Conservation (phyloP, 176 grass and related monocot species). For the Saccharum spontaneum region DNA sequence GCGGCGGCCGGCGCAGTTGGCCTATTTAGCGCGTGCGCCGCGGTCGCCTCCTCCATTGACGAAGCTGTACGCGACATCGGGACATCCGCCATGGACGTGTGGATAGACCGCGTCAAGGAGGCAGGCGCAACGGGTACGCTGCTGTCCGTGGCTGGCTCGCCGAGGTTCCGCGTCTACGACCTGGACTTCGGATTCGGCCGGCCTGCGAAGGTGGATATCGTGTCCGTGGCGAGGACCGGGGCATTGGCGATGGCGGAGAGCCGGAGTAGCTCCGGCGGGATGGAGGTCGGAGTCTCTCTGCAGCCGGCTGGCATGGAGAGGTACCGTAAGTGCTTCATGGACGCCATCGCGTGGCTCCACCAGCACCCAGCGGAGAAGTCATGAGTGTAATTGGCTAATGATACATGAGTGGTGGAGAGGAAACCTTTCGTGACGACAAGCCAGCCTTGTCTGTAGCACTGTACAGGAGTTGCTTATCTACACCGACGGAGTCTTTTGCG, state of each 20-base stretch:
- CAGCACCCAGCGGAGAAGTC: not conserved
- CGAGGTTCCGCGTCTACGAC: constrained; percentile 59
- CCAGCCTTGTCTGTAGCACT: no score
- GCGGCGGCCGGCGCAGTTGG: constrained; percentile 4
- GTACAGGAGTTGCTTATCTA: no score
- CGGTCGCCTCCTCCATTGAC: constrained; percentile 28
- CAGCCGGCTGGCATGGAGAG: constrained; percentile 37
- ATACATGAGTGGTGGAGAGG: no score
- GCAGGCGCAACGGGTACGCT: not conserved
- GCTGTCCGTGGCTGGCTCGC: constrained; percentile 46
- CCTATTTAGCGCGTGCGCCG: constrained; percentile 23
- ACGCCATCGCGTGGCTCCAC: constrained; percentile 18
- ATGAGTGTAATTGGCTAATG: no score
- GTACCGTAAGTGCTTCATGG: constrained; percentile 35
- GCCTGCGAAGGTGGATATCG: constrained; percentile 60
- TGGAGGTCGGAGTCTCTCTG: constrained; percentile 59
- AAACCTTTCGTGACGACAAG: no score
- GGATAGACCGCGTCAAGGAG: not conserved
- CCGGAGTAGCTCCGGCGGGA: constrained; percentile 17
- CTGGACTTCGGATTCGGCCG: constrained; percentile 63
- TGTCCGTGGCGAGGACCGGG: constrained; percentile 43
- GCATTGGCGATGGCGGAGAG: constrained; percentile 47
- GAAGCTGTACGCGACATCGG: constrained; percentile 7
- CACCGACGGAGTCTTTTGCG: no score
- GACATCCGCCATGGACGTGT: not conserved